Percentiles rank a stretch among this genome's conserved stretches.
Evolutionary conservation across 306 rosid species (phyloP).

Genomic region (Elaeagnus macrophylla): DNA sequence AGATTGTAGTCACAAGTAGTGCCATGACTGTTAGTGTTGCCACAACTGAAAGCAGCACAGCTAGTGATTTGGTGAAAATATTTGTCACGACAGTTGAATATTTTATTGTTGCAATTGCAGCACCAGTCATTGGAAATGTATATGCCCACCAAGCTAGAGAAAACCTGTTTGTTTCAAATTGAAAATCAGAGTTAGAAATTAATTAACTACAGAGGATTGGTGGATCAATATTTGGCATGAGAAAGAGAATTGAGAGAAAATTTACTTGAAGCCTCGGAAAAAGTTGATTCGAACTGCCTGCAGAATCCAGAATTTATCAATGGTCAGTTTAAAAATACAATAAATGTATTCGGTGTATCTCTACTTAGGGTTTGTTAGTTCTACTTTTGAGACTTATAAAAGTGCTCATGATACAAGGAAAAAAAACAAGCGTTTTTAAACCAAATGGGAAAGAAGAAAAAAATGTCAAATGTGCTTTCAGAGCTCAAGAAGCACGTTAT

Average conservation of each 20-base stretch:
- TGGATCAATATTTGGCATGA: neutral
- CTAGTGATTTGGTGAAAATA: slow-evolving; percentile 38
- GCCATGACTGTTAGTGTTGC: slow-evolving; percentile 48
- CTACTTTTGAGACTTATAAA: too few species aligned
- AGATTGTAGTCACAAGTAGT: slow-evolving; percentile 46
- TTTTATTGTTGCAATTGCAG: slow-evolving; percentile 81
- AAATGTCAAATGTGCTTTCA: too few species aligned
- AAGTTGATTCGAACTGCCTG: slow-evolving; percentile 81
- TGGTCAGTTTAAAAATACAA: too few species aligned
- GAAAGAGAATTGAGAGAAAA: neutral
- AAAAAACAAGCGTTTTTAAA: neutral
- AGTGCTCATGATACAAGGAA: neutral
- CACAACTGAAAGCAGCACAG: slow-evolving; percentile 34
- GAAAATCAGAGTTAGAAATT: slow-evolving; percentile 15
- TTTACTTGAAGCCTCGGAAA: slow-evolving; percentile 77
- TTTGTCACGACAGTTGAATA: slow-evolving; percentile 63
- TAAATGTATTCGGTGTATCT: too few species aligned
- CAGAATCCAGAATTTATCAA: slow-evolving; percentile 5
- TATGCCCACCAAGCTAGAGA: slow-evolving; percentile 98
- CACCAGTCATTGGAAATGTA: slow-evolving; percentile 97
- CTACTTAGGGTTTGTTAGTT: too few species aligned
- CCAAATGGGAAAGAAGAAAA: too few species aligned
- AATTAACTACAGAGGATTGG: neutral
- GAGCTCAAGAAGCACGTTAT: too few species aligned
- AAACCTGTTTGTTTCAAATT: slow-evolving; percentile 39